Base-by-base conservation (phyloP, 495 filamentous ascomycete genomes). In the Tuber aestivum region DNA sequence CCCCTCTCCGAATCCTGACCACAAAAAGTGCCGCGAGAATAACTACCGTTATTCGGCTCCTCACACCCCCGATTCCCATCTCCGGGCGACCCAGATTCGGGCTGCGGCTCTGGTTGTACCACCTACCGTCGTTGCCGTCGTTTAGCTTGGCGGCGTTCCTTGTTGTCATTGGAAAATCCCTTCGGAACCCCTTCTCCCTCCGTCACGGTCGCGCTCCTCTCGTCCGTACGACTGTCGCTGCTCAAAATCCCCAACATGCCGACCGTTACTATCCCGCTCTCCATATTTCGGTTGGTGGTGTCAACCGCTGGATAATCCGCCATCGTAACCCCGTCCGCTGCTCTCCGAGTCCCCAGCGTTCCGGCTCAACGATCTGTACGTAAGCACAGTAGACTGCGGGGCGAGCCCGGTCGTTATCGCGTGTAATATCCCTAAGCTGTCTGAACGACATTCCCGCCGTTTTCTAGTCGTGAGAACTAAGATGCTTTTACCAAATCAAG, bases 351-450 rank as follows among this genome's bases (percentile, higher is more conserved):
- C 45, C 45, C 50, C 27, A 8, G 27, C 50, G 50, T 56, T 56
- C 10, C 50, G 50, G 50, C 20, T 27, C 23, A 27, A 27, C 23
- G 50, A 56, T 27, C 27, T 56, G 50, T 56, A n/a, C n/a, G n/a
- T n/a, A n/a, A n/a, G n/a, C n/a, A n/a, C n/a, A n/a, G n/a, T n/a
- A 56, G 50, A 23, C 50, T 32, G 76, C 77, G 42, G 78, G 78
- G 50, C 78, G 71, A 41, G 78, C 78, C 40, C 78, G 38, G 76
- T 79, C 78, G 69, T 73, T 72, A 48, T 79, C 78, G 70, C 78
- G 76, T 50, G 74, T 72, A 70, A 79, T 79, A 42, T 78, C 78
- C 72, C 76, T 79, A 68, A 79, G 78, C 70, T 76, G 76, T 69
- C 78, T 76, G 70, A 79, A 79, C 69, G 78, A 78, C 78, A 79